phyloP scores from a whole-genome alignment of 352 stramenopile species.

The Pythium coloratum region DNA sequence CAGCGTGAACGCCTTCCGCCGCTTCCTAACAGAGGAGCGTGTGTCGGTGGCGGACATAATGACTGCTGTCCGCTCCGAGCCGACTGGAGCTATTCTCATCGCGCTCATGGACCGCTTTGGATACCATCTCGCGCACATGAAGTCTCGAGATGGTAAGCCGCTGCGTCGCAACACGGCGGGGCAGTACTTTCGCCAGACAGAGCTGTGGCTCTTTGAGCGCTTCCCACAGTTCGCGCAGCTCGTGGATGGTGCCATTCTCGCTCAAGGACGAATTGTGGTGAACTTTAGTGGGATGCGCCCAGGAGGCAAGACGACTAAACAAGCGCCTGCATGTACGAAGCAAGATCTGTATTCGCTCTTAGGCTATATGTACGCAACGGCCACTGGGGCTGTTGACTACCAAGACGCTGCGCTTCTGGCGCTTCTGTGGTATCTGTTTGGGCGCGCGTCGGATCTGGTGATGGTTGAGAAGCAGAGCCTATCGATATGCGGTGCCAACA shows the following conservation, averaged over 20 bases:
- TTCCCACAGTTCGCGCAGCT: conserved; percentile 16
- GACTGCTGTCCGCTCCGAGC: conserved; percentile 9
- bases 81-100: conserved; percentile 10
- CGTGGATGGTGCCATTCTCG: conserved; percentile 16
- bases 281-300: conserved; percentile 1
- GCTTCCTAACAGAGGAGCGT: conserved; percentile 16
- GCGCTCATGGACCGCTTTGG: conserved; percentile 31
- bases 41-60: conserved; percentile 10
- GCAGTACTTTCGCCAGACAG: conserved; percentile 25
- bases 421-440: conserved; percentile 28
- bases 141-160: background rate
- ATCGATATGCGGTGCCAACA: conserved; percentile 16
- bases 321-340: conserved; percentile 17
- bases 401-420: conserved; percentile 10
- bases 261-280: conserved; percentile 11
- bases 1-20: conserved; percentile 22
- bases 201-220: conserved; percentile 23
- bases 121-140: conserved; percentile 21
- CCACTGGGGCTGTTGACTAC: background rate
- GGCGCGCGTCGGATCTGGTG: conserved; percentile 21
- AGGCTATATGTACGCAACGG: conserved; percentile 9
- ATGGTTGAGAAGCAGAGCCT: conserved; percentile 23
- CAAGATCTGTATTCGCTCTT: conserved; percentile 9
- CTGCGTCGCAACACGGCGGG: conserved; percentile 13
- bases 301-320: conserved; percentile 4